Conservation (phyloP, 148 eudicot genomes). For the Beta vulgaris region DNA sequence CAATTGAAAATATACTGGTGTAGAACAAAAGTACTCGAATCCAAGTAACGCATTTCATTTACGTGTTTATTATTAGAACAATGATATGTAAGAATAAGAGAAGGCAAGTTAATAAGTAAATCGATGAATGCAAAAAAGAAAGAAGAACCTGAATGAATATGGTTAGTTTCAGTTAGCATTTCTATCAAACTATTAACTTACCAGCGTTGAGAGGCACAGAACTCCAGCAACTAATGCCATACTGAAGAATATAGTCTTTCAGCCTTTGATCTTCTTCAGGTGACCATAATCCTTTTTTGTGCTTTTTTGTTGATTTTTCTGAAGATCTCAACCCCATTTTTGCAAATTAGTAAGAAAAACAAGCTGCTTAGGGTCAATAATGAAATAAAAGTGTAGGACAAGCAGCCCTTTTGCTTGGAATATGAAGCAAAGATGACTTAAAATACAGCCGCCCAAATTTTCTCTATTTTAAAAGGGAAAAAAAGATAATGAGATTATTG, state of each 20-base stretch:
- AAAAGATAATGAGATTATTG: slow-evolving; percentile 14
- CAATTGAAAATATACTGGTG: neutral
- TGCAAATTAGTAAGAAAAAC: neutral
- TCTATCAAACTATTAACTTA: slow-evolving; percentile 19
- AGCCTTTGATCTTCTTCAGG: slow-evolving; percentile 87
- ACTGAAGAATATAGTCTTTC: slow-evolving; percentile 45
- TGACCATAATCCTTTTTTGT: slow-evolving; percentile 86
- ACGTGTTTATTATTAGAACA: neutral
- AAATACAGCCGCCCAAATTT: neutral
- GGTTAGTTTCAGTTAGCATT: neutral
- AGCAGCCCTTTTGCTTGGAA: slow-evolving; percentile 14
- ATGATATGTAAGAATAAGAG: neutral
- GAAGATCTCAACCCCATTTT: slow-evolving; percentile 40
- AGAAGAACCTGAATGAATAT: neutral
- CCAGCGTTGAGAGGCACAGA: slow-evolving; percentile 75
- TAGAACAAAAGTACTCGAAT: neutral
- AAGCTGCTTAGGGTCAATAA: neutral
- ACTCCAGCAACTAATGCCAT: slow-evolving; percentile 87
- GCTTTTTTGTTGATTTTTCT: slow-evolving; percentile 43
- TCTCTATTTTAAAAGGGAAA: neutral
- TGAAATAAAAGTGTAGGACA: slow-evolving; percentile 1
- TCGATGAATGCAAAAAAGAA: neutral
- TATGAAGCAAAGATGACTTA: slow-evolving; percentile 23
- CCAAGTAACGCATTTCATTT: neutral
- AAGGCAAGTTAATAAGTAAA: neutral